phyloP scores from a whole-genome alignment of 2,329 filamentous ascomycete species.

The Trichoderma aggressivum region DNA sequence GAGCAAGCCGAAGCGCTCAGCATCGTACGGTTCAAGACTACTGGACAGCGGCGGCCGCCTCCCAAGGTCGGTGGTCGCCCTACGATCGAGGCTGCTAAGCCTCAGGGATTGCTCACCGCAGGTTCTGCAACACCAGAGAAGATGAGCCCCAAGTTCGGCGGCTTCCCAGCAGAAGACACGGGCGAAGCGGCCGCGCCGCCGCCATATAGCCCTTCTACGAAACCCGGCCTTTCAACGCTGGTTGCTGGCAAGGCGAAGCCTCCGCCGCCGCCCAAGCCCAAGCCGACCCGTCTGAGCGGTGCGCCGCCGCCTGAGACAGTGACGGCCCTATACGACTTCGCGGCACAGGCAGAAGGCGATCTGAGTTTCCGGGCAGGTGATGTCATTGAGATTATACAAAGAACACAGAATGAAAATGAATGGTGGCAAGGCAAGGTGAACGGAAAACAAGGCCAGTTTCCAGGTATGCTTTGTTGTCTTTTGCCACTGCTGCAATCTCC shows the following conservation, averaged over 20 bases:
- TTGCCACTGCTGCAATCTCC: not conserved
- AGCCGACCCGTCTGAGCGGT: conserved; percentile 70
- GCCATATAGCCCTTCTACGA: conserved; percentile 56
- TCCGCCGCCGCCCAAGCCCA: conserved; percentile 69
- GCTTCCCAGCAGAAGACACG: conserved; percentile 40
- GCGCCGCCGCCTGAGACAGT: conserved; percentile 69
- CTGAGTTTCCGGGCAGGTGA: conserved; percentile 87
- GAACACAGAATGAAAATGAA: conserved; percentile 89
- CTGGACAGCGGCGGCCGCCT: conserved; percentile 62
- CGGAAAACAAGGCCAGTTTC: conserved; percentile 86
- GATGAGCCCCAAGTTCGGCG: conserved; percentile 34
- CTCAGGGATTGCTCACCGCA: conserved; percentile 50
- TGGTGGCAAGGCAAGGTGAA: conserved; percentile 90
- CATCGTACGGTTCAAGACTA: conserved; percentile 90
- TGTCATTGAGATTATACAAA: conserved; percentile 76
- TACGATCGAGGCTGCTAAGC: conserved; percentile 46
- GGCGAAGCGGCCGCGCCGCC: conserved; percentile 59
- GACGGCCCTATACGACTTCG: conserved; percentile 92
- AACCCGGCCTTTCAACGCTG: conserved; percentile 36
- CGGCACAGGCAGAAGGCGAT: conserved; percentile 91
- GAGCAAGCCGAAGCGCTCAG: conserved; percentile 77
- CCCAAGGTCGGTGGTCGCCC: conserved; percentile 58
- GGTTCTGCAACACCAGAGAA: conserved; percentile 33
- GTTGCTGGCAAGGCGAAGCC: conserved; percentile 62
- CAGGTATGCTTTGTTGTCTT: conserved; percentile 57